phyloP scores from a whole-genome alignment of 192 early-diverging fungal species.

The Tieghemiomyces parasiticus region DNA sequence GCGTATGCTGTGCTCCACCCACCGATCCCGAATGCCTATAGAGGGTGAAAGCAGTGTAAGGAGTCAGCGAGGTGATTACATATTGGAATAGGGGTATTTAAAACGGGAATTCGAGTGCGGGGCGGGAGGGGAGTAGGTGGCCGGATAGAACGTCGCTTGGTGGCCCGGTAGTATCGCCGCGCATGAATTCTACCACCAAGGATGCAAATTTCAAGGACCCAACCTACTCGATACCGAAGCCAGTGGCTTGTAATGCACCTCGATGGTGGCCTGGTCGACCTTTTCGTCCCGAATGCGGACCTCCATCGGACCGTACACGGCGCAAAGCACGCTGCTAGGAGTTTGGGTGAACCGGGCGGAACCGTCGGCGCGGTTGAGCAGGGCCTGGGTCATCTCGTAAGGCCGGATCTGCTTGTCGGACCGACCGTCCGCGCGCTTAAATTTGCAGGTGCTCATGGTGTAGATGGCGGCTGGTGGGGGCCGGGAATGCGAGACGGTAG shows the following conservation, averaged over 20 bases:
- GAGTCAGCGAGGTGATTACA: no score
- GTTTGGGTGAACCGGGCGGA: conserved; percentile 71
- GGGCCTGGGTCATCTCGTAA: conserved; percentile 44
- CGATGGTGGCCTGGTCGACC: conserved; percentile 71
- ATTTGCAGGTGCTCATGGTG: no score
- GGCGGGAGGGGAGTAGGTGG: no score
- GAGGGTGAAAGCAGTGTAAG: no score
- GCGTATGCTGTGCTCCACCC: conserved; percentile 50
- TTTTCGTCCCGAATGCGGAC: conserved; percentile 76
- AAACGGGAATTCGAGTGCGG: no score
- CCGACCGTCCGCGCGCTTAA: conserved; percentile 40
- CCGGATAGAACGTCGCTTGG: no score
- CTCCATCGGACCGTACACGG: conserved; percentile 78
- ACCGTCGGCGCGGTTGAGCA: conserved; percentile 67
- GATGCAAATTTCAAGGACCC: no score
- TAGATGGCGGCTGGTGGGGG: no score
- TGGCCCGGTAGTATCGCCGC: no score
- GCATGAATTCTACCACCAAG: no score
- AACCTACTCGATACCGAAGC: conserved; percentile 37
- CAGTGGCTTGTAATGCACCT: conserved; percentile 59
- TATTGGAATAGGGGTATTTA: no score
- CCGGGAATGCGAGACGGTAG: no score
- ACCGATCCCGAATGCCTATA: conserved; percentile 51
- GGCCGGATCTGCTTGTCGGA: conserved; percentile 49
- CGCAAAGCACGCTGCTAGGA: conserved; percentile 56